Base-by-base conservation (phyloP, 768 basidiomycete genomes). In the Hirschioporus abietinus region DNA sequence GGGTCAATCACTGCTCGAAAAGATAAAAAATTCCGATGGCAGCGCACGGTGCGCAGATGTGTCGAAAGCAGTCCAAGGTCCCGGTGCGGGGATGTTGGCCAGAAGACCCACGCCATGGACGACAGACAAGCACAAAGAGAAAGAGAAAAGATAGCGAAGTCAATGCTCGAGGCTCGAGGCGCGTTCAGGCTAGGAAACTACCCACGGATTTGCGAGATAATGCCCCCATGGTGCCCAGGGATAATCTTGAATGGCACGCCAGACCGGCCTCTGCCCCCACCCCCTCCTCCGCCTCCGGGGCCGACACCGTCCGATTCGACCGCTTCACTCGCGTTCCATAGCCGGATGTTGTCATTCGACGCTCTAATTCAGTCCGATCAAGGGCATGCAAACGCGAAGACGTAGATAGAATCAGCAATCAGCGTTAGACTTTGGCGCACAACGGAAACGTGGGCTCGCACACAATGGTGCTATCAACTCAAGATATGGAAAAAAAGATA, bases 151-250 rank as follows among this genome's bases (percentile, higher is more conserved):
- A 70, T 66, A 67, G 36, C 64, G 58, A 64, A 62, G 66, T 58
- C 63, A 72, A 70, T 69, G 69, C 58, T 64, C 24, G 64, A 68
- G 68, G 62, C 57, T 60, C 58, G 27, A 63, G 57, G 65, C 62
- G 18, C 9, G 20, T 2, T 30, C 30, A 30, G 30, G 8, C 2
- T 8, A 58, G 35, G 30, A 64, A 30, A 18, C 34, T 27, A 86
- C 93, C 74, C 79, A 98, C 96, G 78, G 86, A 99, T 92, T 73
- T 94, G 89, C 1, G 95, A 96, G 3, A 98, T 86, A 72, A 90
- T 91, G 9, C 96, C 96, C 42, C 96, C 95, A 77, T 97, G 93
- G 78, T 97, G 96, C 0, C 96, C 96, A 12, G 95, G 90, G 42
- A 98, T 91, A 68, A 98, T 95, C 79, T 94, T 95, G 83, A 96